Percentiles rank a stretch among this genome's conserved stretches.
Evolutionary conservation across 1,139 yeast genomes (phyloP).

Genomic region (Entelexis sorbosivorans): DNA sequence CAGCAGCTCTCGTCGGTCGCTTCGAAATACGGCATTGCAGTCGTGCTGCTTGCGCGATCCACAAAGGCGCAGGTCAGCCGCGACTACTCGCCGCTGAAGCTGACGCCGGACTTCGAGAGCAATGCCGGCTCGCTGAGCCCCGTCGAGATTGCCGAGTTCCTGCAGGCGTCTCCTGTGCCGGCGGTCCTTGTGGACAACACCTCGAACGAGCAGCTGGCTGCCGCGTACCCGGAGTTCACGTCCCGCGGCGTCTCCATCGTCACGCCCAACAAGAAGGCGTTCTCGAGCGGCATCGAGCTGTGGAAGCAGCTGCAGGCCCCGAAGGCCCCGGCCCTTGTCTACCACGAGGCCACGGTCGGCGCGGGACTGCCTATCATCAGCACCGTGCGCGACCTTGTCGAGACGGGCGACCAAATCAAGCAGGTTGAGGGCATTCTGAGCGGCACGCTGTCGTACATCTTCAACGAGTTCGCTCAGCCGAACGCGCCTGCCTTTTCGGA

Average conservation of each 20-base stretch:
- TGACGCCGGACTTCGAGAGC: slow-evolving; percentile 39
- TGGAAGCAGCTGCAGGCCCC: slow-evolving; percentile 67
- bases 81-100: slow-evolving; percentile 57
- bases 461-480: slow-evolving; percentile 73
- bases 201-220: slow-evolving; percentile 66
- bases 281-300: slow-evolving; percentile 61
- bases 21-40: slow-evolving; percentile 43
- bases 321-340: slow-evolving; percentile 63
- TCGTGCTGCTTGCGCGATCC: slow-evolving; percentile 69
- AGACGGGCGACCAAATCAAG: slow-evolving; percentile 84
- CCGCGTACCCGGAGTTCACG: slow-evolving; percentile 62
- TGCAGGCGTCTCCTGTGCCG: slow-evolving; percentile 55
- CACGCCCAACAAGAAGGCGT: slow-evolving; percentile 96
- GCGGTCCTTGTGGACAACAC: slow-evolving; percentile 88
- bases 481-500: slow-evolving; percentile 69
- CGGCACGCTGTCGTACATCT: slow-evolving; percentile 92
- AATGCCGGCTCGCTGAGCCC: slow-evolving; percentile 40
- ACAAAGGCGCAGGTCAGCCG: slow-evolving; percentile 53
- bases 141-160: slow-evolving; percentile 41
- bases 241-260: slow-evolving; percentile 80
- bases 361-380: slow-evolving; percentile 94
- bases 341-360: slow-evolving; percentile 98
- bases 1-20: slow-evolving; percentile 39
- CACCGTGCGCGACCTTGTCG: slow-evolving; percentile 73
- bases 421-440: slow-evolving; percentile 93